Conservation (phyloP, 23 red algal species). For the Gracilaria domingensis region DNA sequence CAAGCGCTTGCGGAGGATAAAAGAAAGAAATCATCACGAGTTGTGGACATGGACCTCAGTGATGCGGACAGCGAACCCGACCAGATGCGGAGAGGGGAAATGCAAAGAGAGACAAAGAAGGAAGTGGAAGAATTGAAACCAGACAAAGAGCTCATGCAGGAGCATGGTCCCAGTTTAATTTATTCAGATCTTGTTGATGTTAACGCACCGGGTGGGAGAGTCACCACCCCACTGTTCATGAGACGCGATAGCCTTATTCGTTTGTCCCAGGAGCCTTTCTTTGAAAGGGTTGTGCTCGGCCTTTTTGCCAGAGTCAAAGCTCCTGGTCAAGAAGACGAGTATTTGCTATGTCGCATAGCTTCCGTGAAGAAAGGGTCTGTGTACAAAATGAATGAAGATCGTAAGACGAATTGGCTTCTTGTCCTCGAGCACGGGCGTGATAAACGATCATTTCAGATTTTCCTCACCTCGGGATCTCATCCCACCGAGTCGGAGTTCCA, state of each 20-base stretch:
- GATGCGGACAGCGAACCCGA: constrained; percentile 71
- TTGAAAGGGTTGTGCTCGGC: constrained; percentile 49
- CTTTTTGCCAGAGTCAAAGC: constrained; percentile 60
- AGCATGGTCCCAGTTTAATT: constrained; percentile 44
- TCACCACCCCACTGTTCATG: constrained; percentile 62
- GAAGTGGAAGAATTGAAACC: constrained; percentile 16
- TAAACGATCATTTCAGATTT: constrained; percentile 40
- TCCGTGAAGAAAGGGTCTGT: constrained; percentile 45
- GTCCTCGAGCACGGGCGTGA: constrained; percentile 41
- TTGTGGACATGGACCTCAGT: constrained; percentile 48
- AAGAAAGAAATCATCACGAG: constrained; percentile 34
- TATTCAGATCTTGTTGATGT: constrained; percentile 60
- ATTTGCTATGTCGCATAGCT: constrained; percentile 67
- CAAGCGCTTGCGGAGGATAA: constrained; percentile 70
- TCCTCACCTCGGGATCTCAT: constrained; percentile 34
- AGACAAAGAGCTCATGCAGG: constrained; percentile 26
- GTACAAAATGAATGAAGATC: constrained; percentile 39
- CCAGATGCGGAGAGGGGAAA: constrained; percentile 2
- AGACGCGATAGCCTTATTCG: constrained; percentile 48
- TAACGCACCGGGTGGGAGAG: background rate
- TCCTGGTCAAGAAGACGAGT: constrained; percentile 19
- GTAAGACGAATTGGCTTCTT: constrained; percentile 51
- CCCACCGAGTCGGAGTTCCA: constrained; percentile 63
- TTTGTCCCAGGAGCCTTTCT: constrained; percentile 57
- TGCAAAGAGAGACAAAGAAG: constrained; percentile 20